Conservation (phyloP, 2,329 filamentous ascomycete genomes). For the Sclerotinia nivalis region DNA sequence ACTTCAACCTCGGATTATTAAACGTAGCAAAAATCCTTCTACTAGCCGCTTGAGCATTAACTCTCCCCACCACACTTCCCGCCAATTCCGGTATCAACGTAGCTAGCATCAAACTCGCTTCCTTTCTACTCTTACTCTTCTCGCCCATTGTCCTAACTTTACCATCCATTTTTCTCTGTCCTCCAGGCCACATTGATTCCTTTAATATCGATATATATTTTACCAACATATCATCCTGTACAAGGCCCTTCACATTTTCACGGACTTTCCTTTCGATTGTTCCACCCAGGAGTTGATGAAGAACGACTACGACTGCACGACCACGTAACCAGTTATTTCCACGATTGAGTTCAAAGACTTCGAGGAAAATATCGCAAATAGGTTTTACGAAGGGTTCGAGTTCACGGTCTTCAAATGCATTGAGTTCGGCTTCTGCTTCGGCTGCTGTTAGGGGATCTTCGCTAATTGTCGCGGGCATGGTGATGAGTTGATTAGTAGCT, state of each 20-base stretch:
- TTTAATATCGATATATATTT: constrained; percentile 73
- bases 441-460: constrained; percentile 56
- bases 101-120: constrained; percentile 85
- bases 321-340: constrained; percentile 98
- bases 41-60: constrained; percentile 88
- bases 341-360: constrained; percentile 90
- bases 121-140: constrained; percentile 76
- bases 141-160: constrained; percentile 66
- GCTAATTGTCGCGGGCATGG: constrained; percentile 53
- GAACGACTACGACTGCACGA: constrained; percentile 89
- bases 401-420: constrained; percentile 87
- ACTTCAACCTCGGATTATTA: constrained; percentile 91
- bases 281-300: constrained; percentile 92
- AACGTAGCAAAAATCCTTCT: constrained; percentile 85
- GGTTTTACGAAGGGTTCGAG: constrained; percentile 96
- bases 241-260: constrained; percentile 72
- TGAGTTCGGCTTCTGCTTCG: constrained; percentile 91
- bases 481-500: constrained; percentile 64
- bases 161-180: constrained; percentile 51
- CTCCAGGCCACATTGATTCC: constrained; percentile 80
- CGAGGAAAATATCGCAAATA: constrained; percentile 95
- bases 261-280: constrained; percentile 95
- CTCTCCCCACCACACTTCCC: constrained; percentile 86
- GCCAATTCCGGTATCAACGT: constrained; percentile 89
- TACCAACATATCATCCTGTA: constrained; percentile 77